phyloP scores from a whole-genome alignment of 2,329 filamentous ascomycete genomes.

The Grosmannia huntii region DNA sequence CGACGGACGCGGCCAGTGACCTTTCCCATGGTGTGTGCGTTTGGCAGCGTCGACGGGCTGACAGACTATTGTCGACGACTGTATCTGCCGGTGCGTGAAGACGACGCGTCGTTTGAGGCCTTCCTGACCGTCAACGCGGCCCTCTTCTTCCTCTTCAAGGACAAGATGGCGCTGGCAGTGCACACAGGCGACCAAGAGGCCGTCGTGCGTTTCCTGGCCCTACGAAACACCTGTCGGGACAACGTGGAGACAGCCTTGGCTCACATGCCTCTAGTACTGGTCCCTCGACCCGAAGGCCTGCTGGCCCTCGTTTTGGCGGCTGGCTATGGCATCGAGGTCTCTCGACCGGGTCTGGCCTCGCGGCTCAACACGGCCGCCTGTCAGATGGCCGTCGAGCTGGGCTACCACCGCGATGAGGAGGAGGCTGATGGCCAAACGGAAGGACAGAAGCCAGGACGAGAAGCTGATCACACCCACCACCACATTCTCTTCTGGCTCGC shows the following conservation, averaged over 20 bases:
- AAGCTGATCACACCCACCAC: not conserved
- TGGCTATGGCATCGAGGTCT: conserved; percentile 47
- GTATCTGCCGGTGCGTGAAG: not conserved
- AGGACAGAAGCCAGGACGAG: no score
- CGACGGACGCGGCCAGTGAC: not conserved
- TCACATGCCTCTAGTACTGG: conserved; percentile 40
- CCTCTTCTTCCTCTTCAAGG: conserved; percentile 37
- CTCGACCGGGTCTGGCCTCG: conserved; percentile 49
- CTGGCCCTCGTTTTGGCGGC: conserved; percentile 44
- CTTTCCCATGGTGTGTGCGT: conserved; percentile 2
- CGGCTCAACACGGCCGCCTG: conserved; percentile 45
- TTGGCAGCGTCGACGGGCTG: not conserved
- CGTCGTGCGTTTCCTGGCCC: conserved; percentile 20
- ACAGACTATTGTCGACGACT: not conserved
- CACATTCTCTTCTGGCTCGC: conserved; percentile 14
- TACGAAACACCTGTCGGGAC: conserved; percentile 18
- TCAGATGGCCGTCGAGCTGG: conserved; percentile 47
- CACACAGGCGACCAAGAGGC: conserved; percentile 16
- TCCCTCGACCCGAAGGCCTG: conserved; percentile 39
- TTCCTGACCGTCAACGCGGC: conserved; percentile 22
- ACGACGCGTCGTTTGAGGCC: not conserved
- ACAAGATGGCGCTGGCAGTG: conserved; percentile 22
- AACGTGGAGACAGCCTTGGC: conserved; percentile 7
- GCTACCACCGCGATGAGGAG: conserved; percentile 32
- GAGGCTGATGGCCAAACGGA: not conserved